A percentile compares a stretch with the other conserved stretches of the same genome.
Conservation (phyloP, 768 basidiomycete genomes). For the Leccinum aurantiacum region DNA sequence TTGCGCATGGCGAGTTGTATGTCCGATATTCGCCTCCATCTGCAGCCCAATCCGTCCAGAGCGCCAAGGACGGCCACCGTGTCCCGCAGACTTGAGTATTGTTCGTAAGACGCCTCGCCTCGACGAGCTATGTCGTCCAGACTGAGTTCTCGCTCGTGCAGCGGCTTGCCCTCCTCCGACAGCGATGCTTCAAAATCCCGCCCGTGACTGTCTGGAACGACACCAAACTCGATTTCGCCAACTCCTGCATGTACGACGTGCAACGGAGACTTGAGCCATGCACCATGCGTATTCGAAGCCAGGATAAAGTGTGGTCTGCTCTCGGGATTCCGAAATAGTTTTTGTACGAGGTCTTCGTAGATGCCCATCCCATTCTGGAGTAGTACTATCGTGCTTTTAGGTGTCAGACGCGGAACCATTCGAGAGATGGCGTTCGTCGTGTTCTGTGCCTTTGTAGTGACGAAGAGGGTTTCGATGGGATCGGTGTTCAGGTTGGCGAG, state of each 20-base stretch:
- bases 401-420: constrained; percentile 62
- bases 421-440: constrained; percentile 56
- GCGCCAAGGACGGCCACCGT: constrained; percentile 66
- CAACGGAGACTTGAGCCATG: constrained; percentile 50
- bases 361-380: constrained; percentile 94
- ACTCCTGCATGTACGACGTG: constrained; percentile 70
- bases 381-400: constrained; percentile 82
- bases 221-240: constrained; percentile 74
- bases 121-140: constrained; percentile 52
- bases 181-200: constrained; percentile 64
- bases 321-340: constrained; percentile 69
- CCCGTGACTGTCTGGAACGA: constrained; percentile 65
- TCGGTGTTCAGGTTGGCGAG: constrained; percentile 19
- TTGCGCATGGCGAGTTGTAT: constrained; percentile 70
- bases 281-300: constrained; percentile 80
- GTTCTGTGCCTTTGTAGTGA: constrained; percentile 76
- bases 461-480: constrained; percentile 73
- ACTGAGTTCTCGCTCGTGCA: constrained; percentile 41
- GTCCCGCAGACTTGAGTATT: constrained; percentile 62
- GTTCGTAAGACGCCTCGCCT: constrained; percentile 35
- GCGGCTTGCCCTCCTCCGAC: constrained; percentile 34
- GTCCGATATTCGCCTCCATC: constrained; percentile 64
- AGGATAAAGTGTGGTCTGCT: constrained; percentile 84
- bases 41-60: constrained; percentile 53
- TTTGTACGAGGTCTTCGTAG: constrained; percentile 69